A percentile compares a stretch with the other conserved stretches of the same genome.
These are phyloP conservation scores for Diaporthe australafricana DNA, from an alignment of 2,329 filamentous ascomycete genomes.

Conservation along the genomic window DNA sequence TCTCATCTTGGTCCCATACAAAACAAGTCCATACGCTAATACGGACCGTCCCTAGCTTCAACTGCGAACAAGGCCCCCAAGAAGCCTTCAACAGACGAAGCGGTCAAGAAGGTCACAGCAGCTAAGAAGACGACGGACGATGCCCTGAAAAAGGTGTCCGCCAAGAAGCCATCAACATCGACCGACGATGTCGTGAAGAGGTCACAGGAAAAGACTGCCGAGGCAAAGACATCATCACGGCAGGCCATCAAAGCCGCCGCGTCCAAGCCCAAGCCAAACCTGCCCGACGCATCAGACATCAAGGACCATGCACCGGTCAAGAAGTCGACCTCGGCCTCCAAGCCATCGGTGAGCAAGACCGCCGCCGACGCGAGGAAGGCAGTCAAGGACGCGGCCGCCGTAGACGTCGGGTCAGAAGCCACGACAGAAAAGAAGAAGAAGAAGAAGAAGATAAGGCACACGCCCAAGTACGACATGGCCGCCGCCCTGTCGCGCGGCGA, in stretches of 20 bases:
- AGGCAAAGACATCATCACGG: slow-evolving; percentile 4
- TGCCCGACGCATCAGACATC: slow-evolving; percentile 24
- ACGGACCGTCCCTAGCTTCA: slow-evolving; percentile 17
- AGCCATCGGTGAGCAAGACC: slow-evolving; percentile 26
- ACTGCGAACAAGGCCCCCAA: not conserved
- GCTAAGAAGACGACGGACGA: not conserved
- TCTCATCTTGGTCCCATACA: not conserved
- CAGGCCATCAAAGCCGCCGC: slow-evolving; percentile 21
- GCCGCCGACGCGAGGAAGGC: slow-evolving; percentile 24
- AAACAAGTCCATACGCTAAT: slow-evolving; percentile 7
- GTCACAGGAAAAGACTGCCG: slow-evolving; percentile 6
- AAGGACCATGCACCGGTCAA: slow-evolving; percentile 34
- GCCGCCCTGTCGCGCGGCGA: slow-evolving; percentile 33
- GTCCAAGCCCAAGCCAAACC: slow-evolving; percentile 7
- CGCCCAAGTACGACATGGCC: slow-evolving; percentile 35
- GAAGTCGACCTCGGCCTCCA: slow-evolving; percentile 14
- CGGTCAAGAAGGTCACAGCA: slow-evolving; percentile 14
- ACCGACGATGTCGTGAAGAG: slow-evolving; percentile 5
- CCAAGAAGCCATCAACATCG: not conserved
- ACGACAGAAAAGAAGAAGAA: slow-evolving; percentile 36
- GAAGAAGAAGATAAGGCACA: slow-evolving; percentile 36
- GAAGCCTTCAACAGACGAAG: slow-evolving; percentile 29
- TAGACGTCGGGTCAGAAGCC: slow-evolving; percentile 20
- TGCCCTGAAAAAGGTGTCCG: not conserved
- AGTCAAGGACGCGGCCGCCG: slow-evolving; percentile 20